Evolutionary conservation across 805 yeast genomes (phyloP).

Genomic region (Candida pseudoglaebosa): DNA sequence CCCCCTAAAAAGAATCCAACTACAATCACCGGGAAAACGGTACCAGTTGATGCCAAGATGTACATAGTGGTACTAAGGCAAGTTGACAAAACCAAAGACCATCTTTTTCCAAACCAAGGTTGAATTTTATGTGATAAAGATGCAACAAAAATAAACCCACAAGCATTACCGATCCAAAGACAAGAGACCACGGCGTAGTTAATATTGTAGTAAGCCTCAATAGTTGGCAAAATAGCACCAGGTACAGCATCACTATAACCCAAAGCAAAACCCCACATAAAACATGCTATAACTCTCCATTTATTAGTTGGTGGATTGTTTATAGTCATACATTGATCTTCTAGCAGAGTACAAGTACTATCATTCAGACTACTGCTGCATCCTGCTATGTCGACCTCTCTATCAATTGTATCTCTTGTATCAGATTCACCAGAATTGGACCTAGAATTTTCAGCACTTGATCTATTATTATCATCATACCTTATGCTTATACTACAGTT

Average conservation of each 20-base stretch:
- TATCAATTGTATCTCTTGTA: no score
- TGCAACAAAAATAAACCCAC: constrained; percentile 24
- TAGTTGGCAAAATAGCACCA: constrained; percentile 24
- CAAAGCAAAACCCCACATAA: constrained; percentile 16
- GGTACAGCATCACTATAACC: constrained; percentile 27
- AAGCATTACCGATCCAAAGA: constrained; percentile 26
- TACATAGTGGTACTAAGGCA: constrained; percentile 13
- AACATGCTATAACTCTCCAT: constrained; percentile 14
- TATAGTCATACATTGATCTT: not conserved
- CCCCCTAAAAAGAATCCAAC: constrained; percentile 23
- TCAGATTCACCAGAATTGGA: no score
- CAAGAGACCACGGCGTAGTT: constrained; percentile 22
- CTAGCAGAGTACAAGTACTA: no score
- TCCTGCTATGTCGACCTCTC: not conserved
- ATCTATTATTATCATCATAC: not conserved
- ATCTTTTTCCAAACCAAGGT: constrained; percentile 18
- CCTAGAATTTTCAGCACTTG: not conserved
- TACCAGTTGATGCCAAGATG: constrained; percentile 17
- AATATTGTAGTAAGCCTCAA: constrained; percentile 21
- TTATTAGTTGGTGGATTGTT: constrained; percentile 19
- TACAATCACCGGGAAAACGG: constrained; percentile 18
- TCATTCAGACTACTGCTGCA: no score
- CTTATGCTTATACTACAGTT: no score
- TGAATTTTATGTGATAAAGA: constrained; percentile 21
- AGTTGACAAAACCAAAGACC: constrained; percentile 12